These are phyloP conservation scores for Lolium rigidum DNA, from an alignment of 176 grass and related monocot genomes.

Conservation along the genomic window DNA sequence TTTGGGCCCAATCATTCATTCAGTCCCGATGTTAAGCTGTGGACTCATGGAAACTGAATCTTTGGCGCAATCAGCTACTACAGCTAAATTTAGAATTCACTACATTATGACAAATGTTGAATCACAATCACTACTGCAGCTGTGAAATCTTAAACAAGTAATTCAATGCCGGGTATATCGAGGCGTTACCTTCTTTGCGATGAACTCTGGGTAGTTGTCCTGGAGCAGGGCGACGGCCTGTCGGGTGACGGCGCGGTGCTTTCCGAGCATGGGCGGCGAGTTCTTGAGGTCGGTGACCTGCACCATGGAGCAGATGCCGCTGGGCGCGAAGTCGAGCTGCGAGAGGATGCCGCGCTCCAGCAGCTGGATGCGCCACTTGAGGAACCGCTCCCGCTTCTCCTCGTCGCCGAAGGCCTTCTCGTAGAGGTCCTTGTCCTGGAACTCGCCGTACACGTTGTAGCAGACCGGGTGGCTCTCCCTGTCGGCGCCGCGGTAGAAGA, in stretches of 20 bases:
- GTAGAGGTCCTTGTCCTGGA: slow-evolving; percentile 97
- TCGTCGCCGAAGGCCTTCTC: slow-evolving; percentile 95
- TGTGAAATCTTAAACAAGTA: slow-evolving; percentile 5
- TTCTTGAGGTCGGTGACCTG: slow-evolving; percentile 98
- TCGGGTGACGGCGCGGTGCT: slow-evolving; percentile 85
- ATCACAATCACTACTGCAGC: background rate
- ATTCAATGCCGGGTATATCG: background rate
- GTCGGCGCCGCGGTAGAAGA: slow-evolving; percentile 78
- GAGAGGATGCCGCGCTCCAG: slow-evolving; percentile 85
- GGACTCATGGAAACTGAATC: slow-evolving; percentile 27
- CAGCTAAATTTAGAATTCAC: background rate
- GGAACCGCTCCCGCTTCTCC: slow-evolving; percentile 89
- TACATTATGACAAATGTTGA: background rate
- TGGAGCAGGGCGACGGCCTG: slow-evolving; percentile 88
- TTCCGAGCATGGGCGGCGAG: slow-evolving; percentile 87
- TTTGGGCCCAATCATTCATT: slow-evolving; percentile 47
- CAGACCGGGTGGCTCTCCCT: slow-evolving; percentile 86
- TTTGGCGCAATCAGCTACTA: background rate
- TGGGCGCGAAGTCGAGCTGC: slow-evolving; percentile 79
- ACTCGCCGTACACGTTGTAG: slow-evolving; percentile 96
- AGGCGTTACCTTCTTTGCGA: slow-evolving; percentile 88
- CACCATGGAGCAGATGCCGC: slow-evolving; percentile 87
- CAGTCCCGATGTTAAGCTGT: slow-evolving; percentile 31
- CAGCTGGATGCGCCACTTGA: slow-evolving; percentile 98
- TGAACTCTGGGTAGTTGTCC: slow-evolving; percentile 98